Evolutionary conservation across 1,284 basidiomycete species (phyloP).

Genomic region (Melampsora americana): DNA sequence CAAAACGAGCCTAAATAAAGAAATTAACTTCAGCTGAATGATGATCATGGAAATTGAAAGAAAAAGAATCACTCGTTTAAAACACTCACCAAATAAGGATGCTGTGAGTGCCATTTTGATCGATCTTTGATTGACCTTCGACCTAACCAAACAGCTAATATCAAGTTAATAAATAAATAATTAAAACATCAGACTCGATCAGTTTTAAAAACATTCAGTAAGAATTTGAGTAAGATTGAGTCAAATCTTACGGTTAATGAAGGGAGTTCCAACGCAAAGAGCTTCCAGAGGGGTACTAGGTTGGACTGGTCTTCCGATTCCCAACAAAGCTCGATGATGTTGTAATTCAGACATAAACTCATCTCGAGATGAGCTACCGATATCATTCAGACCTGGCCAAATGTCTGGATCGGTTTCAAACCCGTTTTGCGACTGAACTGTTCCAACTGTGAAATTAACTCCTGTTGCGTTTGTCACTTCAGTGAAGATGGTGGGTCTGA

Average conservation of each 20-base stretch:
- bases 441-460: conserved; percentile 35
- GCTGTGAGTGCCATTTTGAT: conserved; percentile 42
- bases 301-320: conserved; percentile 38
- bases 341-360: conserved; percentile 30
- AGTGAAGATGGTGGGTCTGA: conserved; percentile 6
- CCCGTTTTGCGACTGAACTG: conserved; percentile 1
- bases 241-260: conserved; percentile 29
- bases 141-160: conserved; percentile 35
- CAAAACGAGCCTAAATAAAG: conserved; percentile 13
- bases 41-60: background rate
- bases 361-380: conserved; percentile 11
- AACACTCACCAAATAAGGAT: conserved; percentile 34
- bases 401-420: background rate
- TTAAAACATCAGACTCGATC: background rate
- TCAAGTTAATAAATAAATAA: background rate
- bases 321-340: conserved; percentile 30
- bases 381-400: conserved; percentile 14
- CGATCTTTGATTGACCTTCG: conserved; percentile 18
- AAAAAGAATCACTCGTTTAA: background rate
- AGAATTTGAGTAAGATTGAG: background rate
- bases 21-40: conserved; percentile 6
- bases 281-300: conserved; percentile 38
- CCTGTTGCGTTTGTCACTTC: conserved; percentile 20
- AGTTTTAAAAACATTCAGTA: background rate
- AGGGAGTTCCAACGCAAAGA: conserved; percentile 38